Conservation (phyloP, 2,329 filamentous ascomycete species). For the Orbilia blumenaviensis region DNA sequence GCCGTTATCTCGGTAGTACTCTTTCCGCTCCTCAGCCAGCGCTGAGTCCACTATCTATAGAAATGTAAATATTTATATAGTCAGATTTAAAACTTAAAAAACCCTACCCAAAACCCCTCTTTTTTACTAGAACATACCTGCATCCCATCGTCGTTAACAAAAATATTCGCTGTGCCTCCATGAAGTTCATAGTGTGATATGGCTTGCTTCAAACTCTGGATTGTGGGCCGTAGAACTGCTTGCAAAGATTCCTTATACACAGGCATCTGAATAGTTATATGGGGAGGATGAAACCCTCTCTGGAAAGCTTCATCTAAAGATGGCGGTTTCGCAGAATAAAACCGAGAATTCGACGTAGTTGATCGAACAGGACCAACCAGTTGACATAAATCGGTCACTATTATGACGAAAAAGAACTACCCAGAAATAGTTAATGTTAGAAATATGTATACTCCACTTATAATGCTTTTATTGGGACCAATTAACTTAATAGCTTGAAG, state of each 20-base stretch:
- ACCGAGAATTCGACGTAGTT: conserved; percentile 14
- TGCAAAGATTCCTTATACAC: conserved; percentile 65
- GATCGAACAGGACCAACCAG: conserved; percentile 15
- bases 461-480: neutral
- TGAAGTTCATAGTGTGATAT: conserved; percentile 70
- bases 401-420: conserved; percentile 34
- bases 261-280: conserved; percentile 65
- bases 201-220: conserved; percentile 67
- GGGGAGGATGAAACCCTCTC: conserved; percentile 57
- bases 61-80: neutral
- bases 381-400: conserved; percentile 14
- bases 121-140: conserved; percentile 64
- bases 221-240: conserved; percentile 67
- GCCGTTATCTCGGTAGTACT: conserved; percentile 14
- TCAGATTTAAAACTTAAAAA: neutral
- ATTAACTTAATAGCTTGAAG: neutral
- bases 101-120: neutral
- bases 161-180: conserved; percentile 73
- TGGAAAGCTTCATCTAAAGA: conserved; percentile 10
- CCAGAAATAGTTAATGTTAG: neutral
- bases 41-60: conserved; percentile 44
- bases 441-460: neutral
- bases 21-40: conserved; percentile 57
- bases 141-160: conserved; percentile 75
- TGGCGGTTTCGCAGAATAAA: conserved; percentile 14